phyloP scores from a whole-genome alignment of 176 grass and related monocot genomes.

The Carex parvula region DNA sequence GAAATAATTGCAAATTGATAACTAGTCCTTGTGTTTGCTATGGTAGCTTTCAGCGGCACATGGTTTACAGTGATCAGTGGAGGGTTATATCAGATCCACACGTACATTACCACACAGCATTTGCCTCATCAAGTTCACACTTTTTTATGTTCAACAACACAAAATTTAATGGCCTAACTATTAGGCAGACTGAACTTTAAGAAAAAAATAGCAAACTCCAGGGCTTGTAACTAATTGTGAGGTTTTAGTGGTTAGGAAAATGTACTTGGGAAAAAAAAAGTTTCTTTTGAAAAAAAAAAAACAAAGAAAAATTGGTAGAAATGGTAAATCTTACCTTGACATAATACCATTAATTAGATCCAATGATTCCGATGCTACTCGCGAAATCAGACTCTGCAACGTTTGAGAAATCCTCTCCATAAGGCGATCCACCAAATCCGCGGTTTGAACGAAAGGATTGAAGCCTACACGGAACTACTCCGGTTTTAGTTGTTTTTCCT shows the following conservation, averaged over 20 bases:
- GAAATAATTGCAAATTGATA: not conserved
- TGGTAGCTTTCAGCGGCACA: not conserved
- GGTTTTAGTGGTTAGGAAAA: not conserved
- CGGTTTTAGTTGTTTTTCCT: not conserved
- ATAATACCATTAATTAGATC: conserved; percentile 22
- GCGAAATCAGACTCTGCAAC: conserved; percentile 3
- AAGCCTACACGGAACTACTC: not conserved
- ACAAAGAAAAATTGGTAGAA: not conserved
- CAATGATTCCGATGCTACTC: conserved; percentile 9
- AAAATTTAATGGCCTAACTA: not conserved
- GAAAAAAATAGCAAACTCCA: not conserved
- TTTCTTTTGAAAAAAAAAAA: not conserved
- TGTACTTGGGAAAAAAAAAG: not conserved
- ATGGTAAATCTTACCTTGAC: not conserved
- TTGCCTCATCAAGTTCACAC: not conserved
- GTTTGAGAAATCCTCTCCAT: conserved; percentile 17
- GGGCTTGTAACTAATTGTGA: not conserved
- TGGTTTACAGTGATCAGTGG: not conserved
- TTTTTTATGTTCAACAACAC: not conserved
- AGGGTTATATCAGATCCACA: not conserved
- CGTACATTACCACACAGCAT: not conserved
- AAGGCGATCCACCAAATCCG: not conserved
- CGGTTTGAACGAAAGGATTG: not conserved
- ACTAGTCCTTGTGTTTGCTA: not conserved
- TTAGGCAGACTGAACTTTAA: not conserved